These are phyloP conservation scores for Cytospora chrysosperma DNA, from an alignment of 2,329 filamentous ascomycete species.

Conservation along the genomic window DNA sequence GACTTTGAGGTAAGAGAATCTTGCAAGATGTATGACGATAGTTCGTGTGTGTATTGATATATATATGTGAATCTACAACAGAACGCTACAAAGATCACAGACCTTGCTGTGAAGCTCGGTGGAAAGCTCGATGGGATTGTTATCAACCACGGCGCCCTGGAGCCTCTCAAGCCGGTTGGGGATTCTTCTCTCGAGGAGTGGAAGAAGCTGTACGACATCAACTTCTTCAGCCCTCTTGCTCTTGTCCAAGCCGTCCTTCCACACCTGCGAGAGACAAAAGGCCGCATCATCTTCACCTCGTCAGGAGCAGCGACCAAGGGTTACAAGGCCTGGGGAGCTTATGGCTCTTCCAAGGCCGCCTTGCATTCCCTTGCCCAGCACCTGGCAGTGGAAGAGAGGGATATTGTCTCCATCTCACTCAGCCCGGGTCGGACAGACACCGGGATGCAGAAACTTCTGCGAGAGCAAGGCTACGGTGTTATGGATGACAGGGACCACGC, in stretches of 20 bases:
- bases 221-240: slow-evolving; percentile 80
- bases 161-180: slow-evolving; percentile 70
- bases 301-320: slow-evolving; percentile 70
- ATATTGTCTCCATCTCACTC: slow-evolving; percentile 70
- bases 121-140: slow-evolving; percentile 77
- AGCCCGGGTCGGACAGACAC: slow-evolving; percentile 83
- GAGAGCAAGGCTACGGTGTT: slow-evolving; percentile 54
- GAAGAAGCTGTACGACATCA: slow-evolving; percentile 74
- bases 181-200: slow-evolving; percentile 71
- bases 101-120: slow-evolving; percentile 65
- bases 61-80: slow-evolving; percentile 28
- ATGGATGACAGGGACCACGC: slow-evolving; percentile 61
- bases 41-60: neutral
- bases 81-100: slow-evolving; percentile 61
- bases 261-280: slow-evolving; percentile 64
- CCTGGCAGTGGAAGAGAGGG: slow-evolving; percentile 72
- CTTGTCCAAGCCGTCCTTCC: slow-evolving; percentile 72
- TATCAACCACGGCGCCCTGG: slow-evolving; percentile 81
- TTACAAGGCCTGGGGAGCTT: slow-evolving; percentile 75
- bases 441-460: slow-evolving; percentile 82
- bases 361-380: slow-evolving; percentile 77
- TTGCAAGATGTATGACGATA: neutral
- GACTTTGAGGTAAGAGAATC: slow-evolving; percentile 45
- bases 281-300: slow-evolving; percentile 74
- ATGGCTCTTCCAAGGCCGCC: slow-evolving; percentile 80